Percentiles rank a stretch among this genome's conserved stretches.
phyloP scores from a whole-genome alignment of 2,329 filamentous ascomycete genomes.

The Polychaeton citri region DNA sequence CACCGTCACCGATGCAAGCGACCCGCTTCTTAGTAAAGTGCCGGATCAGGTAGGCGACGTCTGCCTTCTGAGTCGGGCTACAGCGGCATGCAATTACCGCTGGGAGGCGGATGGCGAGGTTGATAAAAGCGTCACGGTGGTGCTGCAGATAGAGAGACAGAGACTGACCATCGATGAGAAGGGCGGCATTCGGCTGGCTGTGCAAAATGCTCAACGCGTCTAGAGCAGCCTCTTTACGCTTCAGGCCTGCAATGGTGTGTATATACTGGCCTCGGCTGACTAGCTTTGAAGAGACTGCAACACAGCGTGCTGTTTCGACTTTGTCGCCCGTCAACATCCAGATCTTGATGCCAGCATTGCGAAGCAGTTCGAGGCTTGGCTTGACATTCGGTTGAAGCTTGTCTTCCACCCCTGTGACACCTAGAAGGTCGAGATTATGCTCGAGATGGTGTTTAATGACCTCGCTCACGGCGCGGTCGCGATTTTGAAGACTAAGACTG shows the following conservation, averaged over 20 bases:
- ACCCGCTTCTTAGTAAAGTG: slow-evolving; percentile 87
- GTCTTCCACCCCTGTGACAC: slow-evolving; percentile 97
- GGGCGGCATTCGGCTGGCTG: slow-evolving; percentile 70
- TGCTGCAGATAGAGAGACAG: slow-evolving; percentile 70
- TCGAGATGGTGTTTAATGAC: slow-evolving; percentile 75
- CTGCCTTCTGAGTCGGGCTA: slow-evolving; percentile 92
- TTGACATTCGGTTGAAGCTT: slow-evolving; percentile 94
- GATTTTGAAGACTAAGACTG: slow-evolving; percentile 62
- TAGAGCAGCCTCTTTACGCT: slow-evolving; percentile 70
- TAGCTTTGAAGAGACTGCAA: slow-evolving; percentile 87
- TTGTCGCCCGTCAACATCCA: slow-evolving; percentile 99
- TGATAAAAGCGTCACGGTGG: slow-evolving; percentile 75
- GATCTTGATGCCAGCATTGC: slow-evolving; percentile 96
- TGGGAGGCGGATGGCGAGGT: slow-evolving; percentile 72
- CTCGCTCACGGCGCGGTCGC: slow-evolving; percentile 68
- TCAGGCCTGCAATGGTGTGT: slow-evolving; percentile 67
- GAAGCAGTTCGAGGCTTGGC: slow-evolving; percentile 80
- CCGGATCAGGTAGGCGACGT: slow-evolving; percentile 81
- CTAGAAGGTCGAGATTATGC: slow-evolving; percentile 76
- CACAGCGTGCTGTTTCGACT: slow-evolving; percentile 91
- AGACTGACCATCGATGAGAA: slow-evolving; percentile 91
- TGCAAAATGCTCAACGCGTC: slow-evolving; percentile 81
- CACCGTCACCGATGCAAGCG: slow-evolving; percentile 94
- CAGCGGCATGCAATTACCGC: slow-evolving; percentile 93
- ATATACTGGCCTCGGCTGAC: slow-evolving; percentile 91